A percentile compares a stretch with the other conserved stretches of the same genome.
Conservation (phyloP, 495 filamentous ascomycete species). For the Penicillium verhagenii region DNA sequence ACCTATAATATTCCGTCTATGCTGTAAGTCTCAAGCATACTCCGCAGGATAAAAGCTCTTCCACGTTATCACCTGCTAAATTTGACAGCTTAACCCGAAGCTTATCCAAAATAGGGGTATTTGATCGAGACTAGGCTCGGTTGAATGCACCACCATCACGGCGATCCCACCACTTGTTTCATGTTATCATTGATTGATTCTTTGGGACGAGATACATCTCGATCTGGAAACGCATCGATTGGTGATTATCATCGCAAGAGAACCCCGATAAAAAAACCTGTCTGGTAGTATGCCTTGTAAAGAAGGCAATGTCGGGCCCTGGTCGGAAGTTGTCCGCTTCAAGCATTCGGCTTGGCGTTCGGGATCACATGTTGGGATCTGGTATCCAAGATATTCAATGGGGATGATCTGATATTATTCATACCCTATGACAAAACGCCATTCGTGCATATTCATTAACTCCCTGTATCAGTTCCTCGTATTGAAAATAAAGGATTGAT, state of each 20-base stretch:
- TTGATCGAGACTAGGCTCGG: neutral
- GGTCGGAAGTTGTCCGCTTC: neutral
- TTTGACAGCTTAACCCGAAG: neutral
- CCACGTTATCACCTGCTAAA: neutral
- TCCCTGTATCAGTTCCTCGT: neutral
- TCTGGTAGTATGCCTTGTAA: neutral
- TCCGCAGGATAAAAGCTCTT: neutral
- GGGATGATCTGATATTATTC: neutral
- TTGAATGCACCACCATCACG: neutral
- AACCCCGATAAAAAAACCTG: neutral
- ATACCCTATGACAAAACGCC: neutral
- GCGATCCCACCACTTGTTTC: neutral
- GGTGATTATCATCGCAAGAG: neutral
- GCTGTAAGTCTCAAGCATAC: neutral
- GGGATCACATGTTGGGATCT: neutral
- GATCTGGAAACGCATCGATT: neutral
- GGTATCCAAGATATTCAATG: neutral
- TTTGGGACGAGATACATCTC: neutral
- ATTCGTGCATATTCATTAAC: neutral
- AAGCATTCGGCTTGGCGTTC: neutral
- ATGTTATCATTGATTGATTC: neutral
- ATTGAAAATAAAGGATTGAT: neutral
- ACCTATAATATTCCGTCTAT: conserved; percentile 2
- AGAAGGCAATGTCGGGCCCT: neutral
- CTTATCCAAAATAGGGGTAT: neutral